A percentile compares a stretch with the other conserved stretches of the same genome.
These are phyloP conservation scores for Sporothrix schenckii DNA, from an alignment of 2,329 filamentous ascomycete species.

Conservation along the genomic window DNA sequence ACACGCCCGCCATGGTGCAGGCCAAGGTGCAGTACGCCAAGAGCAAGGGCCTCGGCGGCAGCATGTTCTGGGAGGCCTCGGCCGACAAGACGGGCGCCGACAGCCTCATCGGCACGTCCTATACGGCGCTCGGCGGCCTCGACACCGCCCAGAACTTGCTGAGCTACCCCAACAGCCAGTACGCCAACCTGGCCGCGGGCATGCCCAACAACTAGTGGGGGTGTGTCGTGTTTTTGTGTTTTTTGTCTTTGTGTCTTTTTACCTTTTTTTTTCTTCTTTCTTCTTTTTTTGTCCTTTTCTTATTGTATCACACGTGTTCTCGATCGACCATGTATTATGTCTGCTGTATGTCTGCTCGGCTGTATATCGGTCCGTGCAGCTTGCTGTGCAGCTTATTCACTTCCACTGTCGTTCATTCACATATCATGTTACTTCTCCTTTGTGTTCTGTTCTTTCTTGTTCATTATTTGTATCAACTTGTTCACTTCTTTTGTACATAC, in stretches of 20 bases:
- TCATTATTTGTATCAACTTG: neutral
- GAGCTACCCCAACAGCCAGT: constrained; percentile 57
- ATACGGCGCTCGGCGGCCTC: constrained; percentile 49
- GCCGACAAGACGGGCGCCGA: constrained; percentile 63
- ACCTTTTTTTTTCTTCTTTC: neutral
- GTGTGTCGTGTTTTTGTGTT: neutral
- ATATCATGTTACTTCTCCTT: neutral
- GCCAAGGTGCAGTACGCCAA: constrained; percentile 69
- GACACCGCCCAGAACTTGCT: constrained; percentile 55
- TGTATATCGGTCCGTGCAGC: neutral
- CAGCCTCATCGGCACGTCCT: constrained; percentile 61
- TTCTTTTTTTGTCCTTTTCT: neutral
- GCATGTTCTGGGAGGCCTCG: constrained; percentile 85
- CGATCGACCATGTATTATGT: too few species aligned
- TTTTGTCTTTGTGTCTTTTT: neutral
- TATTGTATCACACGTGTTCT: neutral
- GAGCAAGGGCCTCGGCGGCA: constrained; percentile 66
- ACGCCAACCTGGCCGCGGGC: constrained; percentile 55
- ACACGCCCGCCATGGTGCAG: constrained; percentile 62
- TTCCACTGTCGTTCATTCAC: constrained; percentile 5
- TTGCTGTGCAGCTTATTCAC: constrained; percentile 6
- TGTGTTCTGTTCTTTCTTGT: neutral
- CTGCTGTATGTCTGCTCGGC: too few species aligned
- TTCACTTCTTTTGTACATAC: constrained; percentile 11
- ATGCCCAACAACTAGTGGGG: constrained; percentile 27